These are phyloP conservation scores for Wickerhamomyces strasburgensis DNA, from an alignment of 805 yeast genomes.

Conservation along the genomic window DNA sequence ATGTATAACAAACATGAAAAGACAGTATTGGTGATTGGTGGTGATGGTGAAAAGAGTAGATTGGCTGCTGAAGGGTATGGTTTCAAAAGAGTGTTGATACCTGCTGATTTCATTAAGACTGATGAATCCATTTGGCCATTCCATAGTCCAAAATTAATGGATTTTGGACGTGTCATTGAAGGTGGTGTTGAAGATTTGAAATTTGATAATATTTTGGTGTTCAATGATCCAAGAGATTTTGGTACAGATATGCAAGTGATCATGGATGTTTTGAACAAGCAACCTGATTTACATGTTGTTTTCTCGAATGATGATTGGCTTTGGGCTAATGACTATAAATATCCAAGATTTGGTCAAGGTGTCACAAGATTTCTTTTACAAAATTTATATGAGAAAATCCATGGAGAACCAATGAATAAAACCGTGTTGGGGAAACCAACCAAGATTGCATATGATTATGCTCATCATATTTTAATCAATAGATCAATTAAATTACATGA, in stretches of 20 bases:
- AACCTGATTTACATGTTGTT: constrained; percentile 64
- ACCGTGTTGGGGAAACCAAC: constrained; percentile 80
- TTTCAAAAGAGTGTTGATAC: constrained; percentile 65
- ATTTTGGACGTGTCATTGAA: constrained; percentile 26
- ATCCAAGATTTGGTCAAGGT: constrained; percentile 90
- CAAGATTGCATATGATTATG: constrained; percentile 73
- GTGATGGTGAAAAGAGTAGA: constrained; percentile 63
- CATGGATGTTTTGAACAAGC: constrained; percentile 61
- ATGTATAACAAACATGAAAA: constrained; percentile 44
- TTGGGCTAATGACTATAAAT: constrained; percentile 79
- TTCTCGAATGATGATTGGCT: constrained; percentile 80
- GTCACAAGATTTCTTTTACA: constrained; percentile 67
- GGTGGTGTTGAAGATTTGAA: constrained; percentile 16
- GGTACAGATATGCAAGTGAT: constrained; percentile 80
- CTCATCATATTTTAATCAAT: constrained; percentile 59
- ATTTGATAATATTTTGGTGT: constrained; percentile 70
- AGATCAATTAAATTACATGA: constrained; percentile 27
- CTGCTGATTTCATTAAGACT: constrained; percentile 62
- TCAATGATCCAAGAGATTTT: constrained; percentile 87
- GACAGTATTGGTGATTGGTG: constrained; percentile 82
- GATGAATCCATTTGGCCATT: constrained; percentile 78
- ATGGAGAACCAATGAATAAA: constrained; percentile 45
- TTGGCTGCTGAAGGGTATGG: constrained; percentile 75
- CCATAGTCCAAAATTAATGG: constrained; percentile 44
- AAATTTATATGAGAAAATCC: constrained; percentile 48